Evolutionary conservation across 306 rosid species (phyloP).

Genomic region (Crataegus laevigata): DNA sequence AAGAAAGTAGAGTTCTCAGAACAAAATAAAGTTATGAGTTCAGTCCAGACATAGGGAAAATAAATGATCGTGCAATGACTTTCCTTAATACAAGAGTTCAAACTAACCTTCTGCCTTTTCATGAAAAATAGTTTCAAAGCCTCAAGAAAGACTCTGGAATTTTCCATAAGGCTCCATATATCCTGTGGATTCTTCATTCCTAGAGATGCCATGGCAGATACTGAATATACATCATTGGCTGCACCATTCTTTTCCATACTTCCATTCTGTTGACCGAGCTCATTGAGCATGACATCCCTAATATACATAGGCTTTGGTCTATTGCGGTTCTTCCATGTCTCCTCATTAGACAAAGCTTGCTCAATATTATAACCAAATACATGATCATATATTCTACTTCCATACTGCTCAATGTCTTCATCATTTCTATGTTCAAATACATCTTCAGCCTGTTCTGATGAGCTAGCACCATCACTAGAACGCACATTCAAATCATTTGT

Average conservation of each 20-base stretch:
- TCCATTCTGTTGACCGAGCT: constrained; percentile 64
- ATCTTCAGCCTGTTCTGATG: constrained; percentile 68
- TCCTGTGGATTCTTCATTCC: constrained; percentile 99
- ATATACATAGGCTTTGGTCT: constrained; percentile 79
- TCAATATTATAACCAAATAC: constrained; percentile 94
- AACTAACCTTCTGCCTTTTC: constrained; percentile 70
- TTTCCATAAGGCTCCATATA: constrained; percentile 84
- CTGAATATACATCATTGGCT: constrained; percentile 36
- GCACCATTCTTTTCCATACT: constrained; percentile 33
- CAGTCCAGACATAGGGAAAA: constrained; percentile 1
- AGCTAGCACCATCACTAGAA: constrained; percentile 73
- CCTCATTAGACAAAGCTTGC: constrained; percentile 80
- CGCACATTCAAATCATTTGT: constrained; percentile 87
- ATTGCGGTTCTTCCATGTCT: constrained; percentile 94
- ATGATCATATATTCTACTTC: constrained; percentile 86
- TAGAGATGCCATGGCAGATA: constrained; percentile 82
- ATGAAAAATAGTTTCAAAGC: constrained; percentile 67
- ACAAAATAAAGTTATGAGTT: background rate
- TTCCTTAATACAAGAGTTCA: constrained; percentile 14
- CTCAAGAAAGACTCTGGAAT: constrained; percentile 72
- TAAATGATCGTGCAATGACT: constrained; percentile 3
- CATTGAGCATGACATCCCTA: constrained; percentile 58
- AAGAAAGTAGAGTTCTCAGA: background rate
- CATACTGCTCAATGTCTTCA: constrained; percentile 82
- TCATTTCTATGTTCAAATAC: constrained; percentile 70